Evolutionary conservation across 192 early-diverging fungal genomes (phyloP).

Genomic region (Backusella liffmaniae): DNA sequence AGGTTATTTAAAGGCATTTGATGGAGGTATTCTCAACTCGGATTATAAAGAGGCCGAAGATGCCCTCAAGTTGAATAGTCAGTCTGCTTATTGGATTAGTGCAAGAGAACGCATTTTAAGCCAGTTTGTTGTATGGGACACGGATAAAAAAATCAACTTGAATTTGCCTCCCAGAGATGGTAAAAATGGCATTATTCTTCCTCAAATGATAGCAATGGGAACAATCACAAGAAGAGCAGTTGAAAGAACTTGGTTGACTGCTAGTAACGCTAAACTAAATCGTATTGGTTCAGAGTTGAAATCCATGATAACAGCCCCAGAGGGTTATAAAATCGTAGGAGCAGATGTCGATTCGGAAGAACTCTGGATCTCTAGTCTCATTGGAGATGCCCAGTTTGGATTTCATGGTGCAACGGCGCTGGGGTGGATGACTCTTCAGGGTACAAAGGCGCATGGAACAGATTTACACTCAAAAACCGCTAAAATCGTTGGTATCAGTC

Average conservation of each 20-base stretch:
- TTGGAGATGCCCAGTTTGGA: constrained; percentile 92
- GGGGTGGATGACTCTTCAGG: constrained; percentile 98
- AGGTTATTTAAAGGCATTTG: constrained; percentile 73
- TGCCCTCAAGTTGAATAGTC: constrained; percentile 71
- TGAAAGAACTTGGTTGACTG: constrained; percentile 95
- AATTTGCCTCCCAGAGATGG: constrained; percentile 34
- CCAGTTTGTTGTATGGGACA: constrained; percentile 87
- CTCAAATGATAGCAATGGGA: constrained; percentile 91
- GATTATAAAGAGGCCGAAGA: constrained; percentile 68
- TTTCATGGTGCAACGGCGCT: constrained; percentile 91
- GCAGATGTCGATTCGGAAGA: constrained; percentile 98
- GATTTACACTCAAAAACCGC: constrained; percentile 95
- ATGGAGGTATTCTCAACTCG: constrained; percentile 76
- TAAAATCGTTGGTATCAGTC: constrained; percentile 77
- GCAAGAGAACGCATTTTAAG: constrained; percentile 73
- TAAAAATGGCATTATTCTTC: constrained; percentile 77
- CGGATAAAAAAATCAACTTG: constrained; percentile 42
- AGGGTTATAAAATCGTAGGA: constrained; percentile 85
- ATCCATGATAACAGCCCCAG: constrained; percentile 78
- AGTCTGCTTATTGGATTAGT: constrained; percentile 91
- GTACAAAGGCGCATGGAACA: constrained; percentile 82
- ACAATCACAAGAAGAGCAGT: constrained; percentile 93
- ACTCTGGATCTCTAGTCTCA: constrained; percentile 92
- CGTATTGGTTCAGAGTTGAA: constrained; percentile 95
- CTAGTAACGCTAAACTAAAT: constrained; percentile 86